These are phyloP conservation scores for Didymosphaeria variabile DNA, from an alignment of 2,329 filamentous ascomycete genomes.

Conservation along the genomic window DNA sequence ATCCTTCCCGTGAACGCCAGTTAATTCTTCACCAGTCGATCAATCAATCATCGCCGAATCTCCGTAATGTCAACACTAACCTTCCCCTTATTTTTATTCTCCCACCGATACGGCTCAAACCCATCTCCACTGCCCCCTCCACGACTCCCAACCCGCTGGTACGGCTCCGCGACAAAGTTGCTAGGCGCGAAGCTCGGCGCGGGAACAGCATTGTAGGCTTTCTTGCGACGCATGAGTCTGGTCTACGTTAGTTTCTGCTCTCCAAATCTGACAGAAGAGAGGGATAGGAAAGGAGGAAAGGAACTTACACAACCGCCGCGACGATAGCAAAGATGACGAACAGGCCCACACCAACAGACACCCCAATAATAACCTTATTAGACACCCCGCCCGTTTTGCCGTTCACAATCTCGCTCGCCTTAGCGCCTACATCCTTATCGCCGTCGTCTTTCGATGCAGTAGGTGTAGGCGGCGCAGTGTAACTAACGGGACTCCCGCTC, in stretches of 20 bases:
- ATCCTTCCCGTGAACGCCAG: neutral
- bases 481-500: constrained; percentile 58
- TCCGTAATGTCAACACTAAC: constrained; percentile 6
- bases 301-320: constrained; percentile 22
- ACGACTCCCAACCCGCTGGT: neutral
- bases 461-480: constrained; percentile 44
- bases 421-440: neutral
- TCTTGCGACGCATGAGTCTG: constrained; percentile 5
- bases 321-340: constrained; percentile 47
- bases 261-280: too few relatives aligned
- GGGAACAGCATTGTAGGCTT: neutral
- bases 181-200: constrained; percentile 10
- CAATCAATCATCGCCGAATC: neutral
- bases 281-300: neutral
- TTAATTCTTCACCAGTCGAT: neutral
- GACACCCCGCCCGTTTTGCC: constrained; percentile 47
- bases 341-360: constrained; percentile 59
- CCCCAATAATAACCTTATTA: constrained; percentile 60
- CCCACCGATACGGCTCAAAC: constrained; percentile 14
- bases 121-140: neutral
- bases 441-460: neutral
- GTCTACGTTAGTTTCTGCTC: neutral
- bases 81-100: constrained; percentile 5
- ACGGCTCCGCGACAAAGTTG: constrained; percentile 4
- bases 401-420: constrained; percentile 21